Evolutionary conservation across 176 grass and related monocot genomes (phyloP), one percentile per base, ranked within the genome.

Genomic region (Stipa capillata): DNA sequence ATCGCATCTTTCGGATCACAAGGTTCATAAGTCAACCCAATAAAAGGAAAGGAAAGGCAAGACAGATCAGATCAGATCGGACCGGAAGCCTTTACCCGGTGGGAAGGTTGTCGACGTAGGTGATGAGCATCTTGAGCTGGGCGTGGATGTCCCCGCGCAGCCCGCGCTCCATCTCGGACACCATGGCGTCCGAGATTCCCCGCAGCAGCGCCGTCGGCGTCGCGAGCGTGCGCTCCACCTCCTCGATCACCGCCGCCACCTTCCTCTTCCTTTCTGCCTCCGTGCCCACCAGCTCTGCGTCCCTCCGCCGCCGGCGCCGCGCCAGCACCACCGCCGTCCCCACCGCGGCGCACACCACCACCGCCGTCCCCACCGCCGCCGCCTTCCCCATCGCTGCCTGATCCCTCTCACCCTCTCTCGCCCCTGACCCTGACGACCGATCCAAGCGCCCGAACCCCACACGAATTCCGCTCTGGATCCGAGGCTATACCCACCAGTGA

Each of bases 61-160:
- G 24, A 36, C 23, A 15, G 21, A 83, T 87, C 80, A 47, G 87
- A 69, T 69, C 7, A 17, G 66, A 47, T 20, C 21, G n/a, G 47
- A 87, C 60, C 61, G 32, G 31, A 29, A 14, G n/a, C 8, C 9
- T 17, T 82, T 93, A 97, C 94, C 94, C 94, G 33, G 84, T 89
- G 73, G 94, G 94, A 25, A 97, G 88, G 72, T 91, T 93, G 83
- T 97, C 91, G 21, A 97, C 94, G 84, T 97, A 97, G 84, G 88
- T 87, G 49, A 93, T 88, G 62, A 97, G 91, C 94, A 97, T 97
- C 94, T 93, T 97, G 42, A 97, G 81, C 47, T 56, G 65, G 31
- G 73, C 64, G 33, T 88, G 82, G 50, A 55, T 69, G 65, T 93
- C 94, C 40, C 86, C 90, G 69, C 83, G 67, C 61, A 97, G 91